phyloP scores from a whole-genome alignment of 345 rosid species.

The Gossypium raimondii region DNA sequence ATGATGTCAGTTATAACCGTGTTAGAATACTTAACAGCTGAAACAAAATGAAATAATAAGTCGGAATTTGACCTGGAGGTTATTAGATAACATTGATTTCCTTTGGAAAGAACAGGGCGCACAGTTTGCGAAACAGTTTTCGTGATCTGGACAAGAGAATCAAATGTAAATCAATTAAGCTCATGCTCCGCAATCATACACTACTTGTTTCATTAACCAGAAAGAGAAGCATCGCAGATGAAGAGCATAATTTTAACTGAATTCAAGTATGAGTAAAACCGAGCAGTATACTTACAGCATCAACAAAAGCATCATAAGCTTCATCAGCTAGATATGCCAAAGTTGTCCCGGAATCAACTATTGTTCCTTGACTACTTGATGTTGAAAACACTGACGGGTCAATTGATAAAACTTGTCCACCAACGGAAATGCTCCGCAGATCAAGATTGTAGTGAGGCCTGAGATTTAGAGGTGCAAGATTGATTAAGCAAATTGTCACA shows the following conservation, averaged over 20 bases:
- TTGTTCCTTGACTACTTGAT: constrained; percentile 70
- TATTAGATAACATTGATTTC: constrained; percentile 57
- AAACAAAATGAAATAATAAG: constrained; percentile 4
- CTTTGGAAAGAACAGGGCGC: constrained; percentile 49
- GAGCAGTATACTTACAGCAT: constrained; percentile 58
- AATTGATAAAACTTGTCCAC: constrained; percentile 55
- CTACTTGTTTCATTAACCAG: not conserved
- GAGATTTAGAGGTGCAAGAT: constrained; percentile 25
- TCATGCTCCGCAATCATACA: constrained; percentile 5
- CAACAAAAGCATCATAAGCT: constrained; percentile 61
- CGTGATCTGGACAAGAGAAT: constrained; percentile 51
- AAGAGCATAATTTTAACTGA: not conserved
- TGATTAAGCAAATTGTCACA: constrained; percentile 23
- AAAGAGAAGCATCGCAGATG: not conserved
- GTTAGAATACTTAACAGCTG: constrained; percentile 8
- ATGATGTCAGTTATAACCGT: constrained; percentile 14
- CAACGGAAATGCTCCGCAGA: constrained; percentile 76
- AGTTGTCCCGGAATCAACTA: constrained; percentile 92
- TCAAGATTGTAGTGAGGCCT: constrained; percentile 97
- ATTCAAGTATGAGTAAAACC: not conserved
- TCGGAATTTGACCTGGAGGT: constrained; percentile 56
- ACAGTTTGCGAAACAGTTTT: constrained; percentile 52
- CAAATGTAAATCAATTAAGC: not conserved
- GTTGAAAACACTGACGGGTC: constrained; percentile 71
- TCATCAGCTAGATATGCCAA: constrained; percentile 83